Evolutionary conservation across 176 grass and related monocot genomes (phyloP), one percentile per base, ranked within the genome.

Genomic region (Carex myosuroides): DNA sequence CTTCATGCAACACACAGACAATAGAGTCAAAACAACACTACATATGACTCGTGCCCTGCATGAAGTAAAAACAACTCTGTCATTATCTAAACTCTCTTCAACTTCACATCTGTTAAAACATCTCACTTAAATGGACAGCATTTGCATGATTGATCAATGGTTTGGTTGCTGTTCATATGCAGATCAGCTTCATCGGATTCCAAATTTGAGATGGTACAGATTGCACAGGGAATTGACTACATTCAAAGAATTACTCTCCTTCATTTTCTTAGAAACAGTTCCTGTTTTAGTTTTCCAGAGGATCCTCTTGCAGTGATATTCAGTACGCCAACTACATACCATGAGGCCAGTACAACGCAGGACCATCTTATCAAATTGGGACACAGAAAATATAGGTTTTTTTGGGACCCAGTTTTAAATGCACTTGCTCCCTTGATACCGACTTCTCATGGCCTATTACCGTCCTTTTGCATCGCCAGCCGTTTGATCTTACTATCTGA

Each of bases 401-500:
- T 7, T 18, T 44, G 37, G 80, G 80, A 52, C 61, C 20, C 52
- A 0, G 12, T 17, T 83, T 61, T 83, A 83, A 83, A 83, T 83
- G 62, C 80, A 12, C 11, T 83, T 68, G 80, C 39, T 83, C 80
- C 80, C 80, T 83, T 55, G 60, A 65, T 83, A 68, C 61, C 1
- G 80, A 83, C 62, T 65, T 65, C 12, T 68, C 60, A 83, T 29
- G 63, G 41, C 62, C 80, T 30, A 54, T 66, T 53, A 30, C 62
- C 30, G 60, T 62, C 39, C 63, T 52, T 83, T 83, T 16, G 80
- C 32, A 83, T 66, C 80, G 4, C 4, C 13, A 29, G 52, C 60
- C 60, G 63, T 83, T n/a, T 67, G 63, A 65, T 83, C 60, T 67
- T 29, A 54, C 39, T 33, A 65, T 83, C 80, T 68, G 60, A 83